Evolutionary conservation across 345 rosid genomes (phyloP).

Genomic region (Pistacia vera): DNA sequence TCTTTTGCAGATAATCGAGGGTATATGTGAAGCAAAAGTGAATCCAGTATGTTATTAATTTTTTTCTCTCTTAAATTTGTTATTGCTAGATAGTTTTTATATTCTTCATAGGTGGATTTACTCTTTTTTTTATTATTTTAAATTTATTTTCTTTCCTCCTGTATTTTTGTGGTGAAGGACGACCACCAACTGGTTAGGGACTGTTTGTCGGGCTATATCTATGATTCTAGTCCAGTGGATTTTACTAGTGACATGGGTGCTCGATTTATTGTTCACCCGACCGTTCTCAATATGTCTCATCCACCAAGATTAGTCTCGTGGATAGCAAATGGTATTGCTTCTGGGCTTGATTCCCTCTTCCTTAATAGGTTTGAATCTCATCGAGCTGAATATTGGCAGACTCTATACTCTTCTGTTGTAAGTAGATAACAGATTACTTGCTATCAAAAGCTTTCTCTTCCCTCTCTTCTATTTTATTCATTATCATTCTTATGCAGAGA

Average conservation of each 20-base stretch:
- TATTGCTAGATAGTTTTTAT: too few species aligned
- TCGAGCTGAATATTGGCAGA: conserved; percentile 93
- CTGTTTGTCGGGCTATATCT: conserved; percentile 79
- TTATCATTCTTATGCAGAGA: conserved; percentile 44
- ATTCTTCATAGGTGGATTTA: too few species aligned
- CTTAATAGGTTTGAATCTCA: conserved; percentile 85
- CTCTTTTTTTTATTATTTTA: background rate
- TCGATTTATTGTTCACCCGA: conserved; percentile 72
- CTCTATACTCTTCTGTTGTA: conserved; percentile 86
- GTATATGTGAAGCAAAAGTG: conserved; percentile 49
- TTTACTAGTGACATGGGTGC: conserved; percentile 84
- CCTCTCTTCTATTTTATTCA: conserved; percentile 7
- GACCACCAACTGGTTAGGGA: conserved; percentile 65
- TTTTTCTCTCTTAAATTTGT: background rate
- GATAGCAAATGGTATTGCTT: conserved; percentile 75
- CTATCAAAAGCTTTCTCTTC: background rate
- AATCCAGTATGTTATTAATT: conserved; percentile 43
- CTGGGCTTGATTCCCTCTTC: conserved; percentile 83
- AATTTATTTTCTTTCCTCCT: background rate
- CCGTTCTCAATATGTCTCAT: conserved; percentile 63
- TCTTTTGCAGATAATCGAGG: conserved; percentile 69
- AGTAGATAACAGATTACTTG: conserved; percentile 29
- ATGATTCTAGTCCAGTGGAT: conserved; percentile 87
- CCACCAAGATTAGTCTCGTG: conserved; percentile 73
- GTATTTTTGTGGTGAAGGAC: conserved; percentile 48